These are phyloP conservation scores for Corynascus novoguineensis DNA, from an alignment of 495 filamentous ascomycete species.

Conservation along the genomic window DNA sequence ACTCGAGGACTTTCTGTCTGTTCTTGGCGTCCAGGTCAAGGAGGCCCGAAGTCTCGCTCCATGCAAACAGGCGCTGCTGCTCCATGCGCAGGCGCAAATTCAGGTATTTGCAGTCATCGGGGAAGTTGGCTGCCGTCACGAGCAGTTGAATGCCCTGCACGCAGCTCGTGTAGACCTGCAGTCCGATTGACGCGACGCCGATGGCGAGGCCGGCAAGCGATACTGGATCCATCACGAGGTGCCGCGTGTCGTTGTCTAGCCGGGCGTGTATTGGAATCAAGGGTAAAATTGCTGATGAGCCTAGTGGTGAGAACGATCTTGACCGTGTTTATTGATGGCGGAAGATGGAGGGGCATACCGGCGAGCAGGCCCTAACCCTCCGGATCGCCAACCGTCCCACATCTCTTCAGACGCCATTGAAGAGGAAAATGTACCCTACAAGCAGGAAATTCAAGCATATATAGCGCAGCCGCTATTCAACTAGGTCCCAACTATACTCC, in stretches of 20 bases:
- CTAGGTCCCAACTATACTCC: too few relatives aligned
- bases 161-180: slow-evolving; percentile 40
- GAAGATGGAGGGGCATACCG: background rate
- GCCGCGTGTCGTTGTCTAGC: too few relatives aligned
- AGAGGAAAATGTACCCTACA: too few relatives aligned
- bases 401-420: background rate
- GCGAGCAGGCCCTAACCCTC: background rate
- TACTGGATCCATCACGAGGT: slow-evolving; percentile 38
- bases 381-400: background rate
- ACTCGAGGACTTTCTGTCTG: slow-evolving; percentile 32
- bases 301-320: too few relatives aligned
- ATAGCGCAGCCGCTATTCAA: too few relatives aligned
- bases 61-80: slow-evolving; percentile 44
- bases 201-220: slow-evolving; percentile 37
- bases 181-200: slow-evolving; percentile 36
- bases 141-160: slow-evolving; percentile 42
- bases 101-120: slow-evolving; percentile 40
- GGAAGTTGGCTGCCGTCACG: slow-evolving; percentile 38
- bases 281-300: too few relatives aligned
- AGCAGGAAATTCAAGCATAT: too few relatives aligned
- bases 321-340: background rate
- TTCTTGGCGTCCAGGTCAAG: slow-evolving; percentile 34
- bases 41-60: slow-evolving; percentile 43
- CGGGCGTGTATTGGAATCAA: too few relatives aligned
- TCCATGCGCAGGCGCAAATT: slow-evolving; percentile 42